Percentiles rank a stretch among this genome's conserved stretches.
phyloP scores from a whole-genome alignment of 1,139 yeast genomes.

The Yamadazyma spencermartinsiae region DNA sequence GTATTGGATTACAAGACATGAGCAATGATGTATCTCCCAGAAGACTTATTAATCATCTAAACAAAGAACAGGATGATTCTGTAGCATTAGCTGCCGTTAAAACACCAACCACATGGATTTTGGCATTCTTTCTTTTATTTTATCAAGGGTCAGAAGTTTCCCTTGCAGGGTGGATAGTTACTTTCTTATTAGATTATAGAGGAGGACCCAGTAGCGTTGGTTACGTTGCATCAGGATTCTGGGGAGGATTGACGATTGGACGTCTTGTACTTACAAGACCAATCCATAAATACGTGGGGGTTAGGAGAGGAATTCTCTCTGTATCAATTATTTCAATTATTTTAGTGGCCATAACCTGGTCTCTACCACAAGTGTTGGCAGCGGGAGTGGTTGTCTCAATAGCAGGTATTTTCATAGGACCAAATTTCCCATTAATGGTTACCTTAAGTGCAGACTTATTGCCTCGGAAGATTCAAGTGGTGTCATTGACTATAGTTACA shows the following conservation, averaged over 20 bases:
- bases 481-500: conserved; percentile 53
- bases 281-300: conserved; percentile 44
- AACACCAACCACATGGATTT: conserved; percentile 52
- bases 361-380: conserved; percentile 36
- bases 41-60: background rate
- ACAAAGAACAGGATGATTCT: conserved; percentile 4
- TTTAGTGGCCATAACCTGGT: conserved; percentile 48
- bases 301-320: conserved; percentile 47
- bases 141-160: conserved; percentile 73
- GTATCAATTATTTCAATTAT: conserved; percentile 33
- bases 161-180: conserved; percentile 71
- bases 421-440: conserved; percentile 56
- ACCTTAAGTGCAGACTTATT: conserved; percentile 45
- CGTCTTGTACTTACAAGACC: conserved; percentile 48
- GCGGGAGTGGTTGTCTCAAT: conserved; percentile 49
- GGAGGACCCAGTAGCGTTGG: conserved; percentile 52
- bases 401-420: conserved; percentile 54
- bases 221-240: conserved; percentile 68
- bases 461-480: conserved; percentile 56
- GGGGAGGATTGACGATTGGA: conserved; percentile 71
- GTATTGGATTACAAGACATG: conserved; percentile 10
- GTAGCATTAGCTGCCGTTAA: conserved; percentile 34
- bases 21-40: background rate
- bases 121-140: conserved; percentile 53
- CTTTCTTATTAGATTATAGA: conserved; percentile 59